A percentile compares a stretch with the other conserved stretches of the same genome.
phyloP scores from a whole-genome alignment of 768 basidiomycete genomes.

The Sarcodon sp. region DNA sequence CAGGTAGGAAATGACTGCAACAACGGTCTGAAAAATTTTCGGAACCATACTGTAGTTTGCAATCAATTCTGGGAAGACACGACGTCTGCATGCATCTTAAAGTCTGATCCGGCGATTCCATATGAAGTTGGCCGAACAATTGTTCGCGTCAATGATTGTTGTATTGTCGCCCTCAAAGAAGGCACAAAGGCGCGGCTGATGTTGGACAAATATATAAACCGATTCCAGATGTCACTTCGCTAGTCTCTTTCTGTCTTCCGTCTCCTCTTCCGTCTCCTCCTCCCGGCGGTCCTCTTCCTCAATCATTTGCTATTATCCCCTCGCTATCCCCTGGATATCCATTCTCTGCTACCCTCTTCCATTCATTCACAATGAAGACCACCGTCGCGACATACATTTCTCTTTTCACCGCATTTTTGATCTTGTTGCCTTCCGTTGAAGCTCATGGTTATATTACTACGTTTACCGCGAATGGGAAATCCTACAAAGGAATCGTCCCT shows the following conservation, averaged over 20 bases:
- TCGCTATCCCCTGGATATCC: background rate
- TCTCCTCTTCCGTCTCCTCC: background rate
- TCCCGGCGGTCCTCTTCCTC: background rate
- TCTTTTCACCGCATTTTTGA: slow-evolving; percentile 6
- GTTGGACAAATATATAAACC: no score
- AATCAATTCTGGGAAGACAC: no score
- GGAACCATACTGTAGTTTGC: no score
- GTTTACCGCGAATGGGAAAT: slow-evolving; percentile 29
- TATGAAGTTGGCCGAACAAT: no score
- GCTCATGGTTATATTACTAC: slow-evolving; percentile 31
- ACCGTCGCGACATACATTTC: slow-evolving; percentile 3
- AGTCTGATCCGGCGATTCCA: no score
- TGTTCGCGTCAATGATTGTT: no score
- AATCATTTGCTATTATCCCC: background rate
- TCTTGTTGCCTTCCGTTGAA: slow-evolving; percentile 14
- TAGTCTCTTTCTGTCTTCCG: background rate
- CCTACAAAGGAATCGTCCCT: slow-evolving; percentile 29
- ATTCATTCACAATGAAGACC: background rate
- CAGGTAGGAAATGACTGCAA: no score
- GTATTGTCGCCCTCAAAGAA: no score
- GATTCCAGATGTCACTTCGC: background rate
- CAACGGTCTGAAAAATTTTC: no score
- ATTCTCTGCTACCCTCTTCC: background rate
- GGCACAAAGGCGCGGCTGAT: no score
- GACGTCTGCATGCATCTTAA: no score